Conservation (phyloP, 192 early-diverging fungal genomes). For the Backusella westeae region DNA sequence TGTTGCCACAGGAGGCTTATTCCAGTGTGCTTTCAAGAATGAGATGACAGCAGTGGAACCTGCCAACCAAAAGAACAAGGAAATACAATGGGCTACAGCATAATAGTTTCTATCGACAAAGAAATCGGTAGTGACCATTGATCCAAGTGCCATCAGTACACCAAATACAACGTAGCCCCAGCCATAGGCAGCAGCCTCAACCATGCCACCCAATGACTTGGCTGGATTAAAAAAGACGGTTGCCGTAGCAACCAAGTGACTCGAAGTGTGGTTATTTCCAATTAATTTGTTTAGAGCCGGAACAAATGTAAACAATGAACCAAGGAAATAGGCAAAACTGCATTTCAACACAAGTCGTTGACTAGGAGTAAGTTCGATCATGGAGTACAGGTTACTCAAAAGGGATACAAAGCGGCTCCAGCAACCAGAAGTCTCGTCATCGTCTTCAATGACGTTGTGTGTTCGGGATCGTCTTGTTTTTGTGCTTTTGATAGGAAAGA, state of each 20-base stretch:
- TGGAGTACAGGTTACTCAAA: neutral
- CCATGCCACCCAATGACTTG: conserved; percentile 66
- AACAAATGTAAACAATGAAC: conserved; percentile 66
- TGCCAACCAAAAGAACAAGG: conserved; percentile 51
- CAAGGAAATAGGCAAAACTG: conserved; percentile 63
- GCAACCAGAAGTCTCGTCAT: neutral
- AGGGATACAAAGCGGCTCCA: neutral
- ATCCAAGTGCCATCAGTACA: conserved; percentile 37
- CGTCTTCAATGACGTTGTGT: neutral
- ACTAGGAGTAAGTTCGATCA: neutral
- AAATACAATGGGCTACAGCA: conserved; percentile 40
- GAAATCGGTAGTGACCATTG: conserved; percentile 48
- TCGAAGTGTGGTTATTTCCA: conserved; percentile 57
- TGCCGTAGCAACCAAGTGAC: conserved; percentile 72
- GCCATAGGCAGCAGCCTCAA: conserved; percentile 47
- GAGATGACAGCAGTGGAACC: conserved; percentile 52
- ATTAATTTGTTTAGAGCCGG: conserved; percentile 49
- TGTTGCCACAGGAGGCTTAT: conserved; percentile 52
- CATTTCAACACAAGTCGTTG: conserved; percentile 53
- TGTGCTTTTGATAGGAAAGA: conserved; percentile 10
- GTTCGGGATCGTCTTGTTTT: neutral
- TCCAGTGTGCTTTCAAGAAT: conserved; percentile 51
- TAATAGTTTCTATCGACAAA: conserved; percentile 40
- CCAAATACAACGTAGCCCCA: conserved; percentile 43
- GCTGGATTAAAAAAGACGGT: conserved; percentile 78